phyloP scores from a whole-genome alignment of 305 asterid species.

The Fraxinus xanthoxyloides region DNA sequence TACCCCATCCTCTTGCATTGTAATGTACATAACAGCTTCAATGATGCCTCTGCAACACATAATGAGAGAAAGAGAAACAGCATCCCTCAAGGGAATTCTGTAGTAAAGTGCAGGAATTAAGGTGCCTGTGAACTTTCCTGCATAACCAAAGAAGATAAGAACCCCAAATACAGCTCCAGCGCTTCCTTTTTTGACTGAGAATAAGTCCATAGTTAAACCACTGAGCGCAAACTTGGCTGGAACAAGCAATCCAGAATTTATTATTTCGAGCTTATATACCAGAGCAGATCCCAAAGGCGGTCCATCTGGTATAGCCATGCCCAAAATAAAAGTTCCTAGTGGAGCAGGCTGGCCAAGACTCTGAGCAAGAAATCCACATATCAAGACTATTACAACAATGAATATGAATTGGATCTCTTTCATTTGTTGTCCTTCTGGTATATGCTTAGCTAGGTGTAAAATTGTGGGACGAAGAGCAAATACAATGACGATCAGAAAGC shows the following conservation, averaged over 20 bases:
- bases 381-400: conserved; percentile 28
- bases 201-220: conserved; percentile 37
- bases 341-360: conserved; percentile 51
- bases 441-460: conserved; percentile 18
- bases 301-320: conserved; percentile 48
- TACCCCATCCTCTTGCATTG: conserved; percentile 47
- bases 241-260: conserved; percentile 40
- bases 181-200: conserved; percentile 6
- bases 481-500: conserved; percentile 12
- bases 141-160: conserved; percentile 37
- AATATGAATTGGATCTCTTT: conserved; percentile 47
- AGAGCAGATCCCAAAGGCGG: conserved; percentile 50
- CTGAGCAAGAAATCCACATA: conserved; percentile 43
- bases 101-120: conserved; percentile 36
- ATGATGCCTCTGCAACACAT: conserved; percentile 64
- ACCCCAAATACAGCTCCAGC: conserved; percentile 13
- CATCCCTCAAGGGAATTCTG: conserved; percentile 37
- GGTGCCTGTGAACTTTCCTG: conserved; percentile 40
- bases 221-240: conserved; percentile 62
- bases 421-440: conserved; percentile 43
- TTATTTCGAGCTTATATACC: conserved; percentile 36
- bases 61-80: conserved; percentile 45
- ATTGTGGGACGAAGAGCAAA: conserved; percentile 39
- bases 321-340: conserved; percentile 51
- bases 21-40: conserved; percentile 41